Percentiles rank a stretch among this genome's conserved stretches.
Conservation (phyloP, 257 asterid genomes). For the Solanum habrochaites region DNA sequence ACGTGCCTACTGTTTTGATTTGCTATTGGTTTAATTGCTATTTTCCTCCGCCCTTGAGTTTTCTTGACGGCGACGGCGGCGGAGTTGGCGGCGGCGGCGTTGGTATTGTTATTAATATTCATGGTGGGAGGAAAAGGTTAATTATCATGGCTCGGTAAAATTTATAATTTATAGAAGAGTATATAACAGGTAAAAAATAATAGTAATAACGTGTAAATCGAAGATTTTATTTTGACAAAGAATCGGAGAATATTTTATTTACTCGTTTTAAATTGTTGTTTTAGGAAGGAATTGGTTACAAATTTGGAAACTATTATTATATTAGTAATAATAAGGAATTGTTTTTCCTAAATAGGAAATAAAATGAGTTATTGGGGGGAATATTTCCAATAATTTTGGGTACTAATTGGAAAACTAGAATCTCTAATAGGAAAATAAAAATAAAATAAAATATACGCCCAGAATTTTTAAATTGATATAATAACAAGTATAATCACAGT, state of each 20-base stretch:
- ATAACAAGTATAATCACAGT: no score
- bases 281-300: neutral
- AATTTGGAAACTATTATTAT: neutral
- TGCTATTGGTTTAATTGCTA: conserved; percentile 1
- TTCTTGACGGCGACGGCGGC: neutral
- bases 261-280: neutral
- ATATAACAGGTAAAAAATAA: neutral
- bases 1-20: conserved; percentile 11
- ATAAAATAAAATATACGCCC: neutral
- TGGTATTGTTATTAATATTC: neutral
- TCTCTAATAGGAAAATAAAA: neutral
- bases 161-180: neutral
- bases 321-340: neutral
- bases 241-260: neutral
- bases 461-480: no score
- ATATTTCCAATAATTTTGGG: neutral
- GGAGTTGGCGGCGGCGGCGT: neutral
- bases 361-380: neutral
- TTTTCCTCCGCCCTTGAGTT: conserved; percentile 9
- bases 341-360: neutral
- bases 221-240: neutral
- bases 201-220: neutral
- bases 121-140: neutral
- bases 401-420: neutral
- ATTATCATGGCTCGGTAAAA: neutral